These are phyloP conservation scores for Podaxis carcinomalis DNA, from an alignment of 768 basidiomycete genomes.

Conservation along the genomic window DNA sequence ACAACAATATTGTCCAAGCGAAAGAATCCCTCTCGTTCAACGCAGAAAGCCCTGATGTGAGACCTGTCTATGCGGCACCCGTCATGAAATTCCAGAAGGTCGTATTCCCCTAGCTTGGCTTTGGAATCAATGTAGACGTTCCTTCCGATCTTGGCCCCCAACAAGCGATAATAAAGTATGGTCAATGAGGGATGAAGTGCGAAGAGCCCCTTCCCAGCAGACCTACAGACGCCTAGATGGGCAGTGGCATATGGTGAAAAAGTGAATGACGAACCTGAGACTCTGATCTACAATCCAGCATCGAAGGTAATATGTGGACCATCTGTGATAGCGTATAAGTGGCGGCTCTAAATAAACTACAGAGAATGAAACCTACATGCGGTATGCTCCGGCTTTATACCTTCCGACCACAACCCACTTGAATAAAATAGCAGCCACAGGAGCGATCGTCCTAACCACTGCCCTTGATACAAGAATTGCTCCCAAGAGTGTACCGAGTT, in stretches of 20 bases:
- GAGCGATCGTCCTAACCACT: slow-evolving; percentile 29
- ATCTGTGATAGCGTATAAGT: slow-evolving; percentile 18
- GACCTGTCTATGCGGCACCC: slow-evolving; percentile 39
- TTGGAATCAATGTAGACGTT: slow-evolving; percentile 34
- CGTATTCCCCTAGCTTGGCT: slow-evolving; percentile 39
- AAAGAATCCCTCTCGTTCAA: slow-evolving; percentile 42
- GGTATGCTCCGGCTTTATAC: slow-evolving; percentile 34
- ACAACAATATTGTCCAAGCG: slow-evolving; percentile 34
- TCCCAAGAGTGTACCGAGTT: slow-evolving; percentile 27
- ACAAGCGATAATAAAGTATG: slow-evolving; percentile 38
- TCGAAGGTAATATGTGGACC: slow-evolving; percentile 37
- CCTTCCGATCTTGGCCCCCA: slow-evolving; percentile 39
- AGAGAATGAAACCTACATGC: slow-evolving; percentile 24
- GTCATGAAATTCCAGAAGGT: slow-evolving; percentile 39
- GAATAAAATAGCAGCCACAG: slow-evolving; percentile 35
- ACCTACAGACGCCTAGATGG: slow-evolving; percentile 15
- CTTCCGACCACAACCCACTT: slow-evolving; percentile 44
- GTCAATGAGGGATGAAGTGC: slow-evolving; percentile 31
- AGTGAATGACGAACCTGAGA: slow-evolving; percentile 20
- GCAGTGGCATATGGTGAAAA: not conserved
- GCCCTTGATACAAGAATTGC: slow-evolving; percentile 32
- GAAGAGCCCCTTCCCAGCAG: slow-evolving; percentile 40
- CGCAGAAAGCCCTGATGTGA: slow-evolving; percentile 38
- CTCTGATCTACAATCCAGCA: slow-evolving; percentile 42
- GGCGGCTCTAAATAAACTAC: not conserved